phyloP scores from a whole-genome alignment of 1,139 yeast genomes.

The Pneumocystis oryctolagi region DNA sequence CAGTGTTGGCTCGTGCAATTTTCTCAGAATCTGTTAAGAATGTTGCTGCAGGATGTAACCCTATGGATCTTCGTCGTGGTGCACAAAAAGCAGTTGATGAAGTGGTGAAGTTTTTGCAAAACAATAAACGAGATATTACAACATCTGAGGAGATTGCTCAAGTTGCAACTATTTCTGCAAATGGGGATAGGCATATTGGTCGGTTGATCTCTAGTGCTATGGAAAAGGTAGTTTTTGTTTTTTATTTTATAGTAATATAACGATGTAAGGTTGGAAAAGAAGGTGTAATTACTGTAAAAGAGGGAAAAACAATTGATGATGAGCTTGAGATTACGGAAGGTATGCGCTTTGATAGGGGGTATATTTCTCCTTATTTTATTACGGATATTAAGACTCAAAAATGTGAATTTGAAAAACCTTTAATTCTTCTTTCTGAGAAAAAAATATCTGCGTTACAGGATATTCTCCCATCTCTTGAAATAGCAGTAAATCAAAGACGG shows the following conservation, averaged over 20 bases:
- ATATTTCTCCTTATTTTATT: constrained; percentile 93
- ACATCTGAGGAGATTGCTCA: constrained; percentile 96
- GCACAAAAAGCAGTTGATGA: constrained; percentile 98
- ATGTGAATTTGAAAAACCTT: constrained; percentile 94
- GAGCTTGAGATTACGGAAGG: constrained; percentile 98
- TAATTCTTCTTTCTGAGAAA: constrained; percentile 80
- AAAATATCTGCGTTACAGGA: constrained; percentile 88
- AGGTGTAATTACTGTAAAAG: constrained; percentile 96
- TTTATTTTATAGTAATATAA: background rate
- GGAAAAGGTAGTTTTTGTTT: constrained; percentile 63
- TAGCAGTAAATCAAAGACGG: constrained; percentile 88
- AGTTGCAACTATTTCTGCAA: constrained; percentile 97
- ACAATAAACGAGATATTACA: constrained; percentile 91
- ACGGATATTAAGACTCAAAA: constrained; percentile 93
- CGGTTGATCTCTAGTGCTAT: constrained; percentile 86
- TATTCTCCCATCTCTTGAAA: constrained; percentile 82
- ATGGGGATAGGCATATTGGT: constrained; percentile 93
- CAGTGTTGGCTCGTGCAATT: constrained; percentile 91
- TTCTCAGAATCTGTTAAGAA: constrained; percentile 95
- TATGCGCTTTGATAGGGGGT: constrained; percentile 98
- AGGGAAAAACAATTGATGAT: constrained; percentile 93
- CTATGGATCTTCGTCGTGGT: constrained; percentile 98
- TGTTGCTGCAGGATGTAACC: constrained; percentile 99
- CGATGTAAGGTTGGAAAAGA: constrained; percentile 51
- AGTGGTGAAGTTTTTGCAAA: constrained; percentile 74